Percentiles rank a stretch among this genome's conserved stretches.
Evolutionary conservation across 2,329 filamentous ascomycete genomes (phyloP).

Genomic region (Pezicula carpinea): DNA sequence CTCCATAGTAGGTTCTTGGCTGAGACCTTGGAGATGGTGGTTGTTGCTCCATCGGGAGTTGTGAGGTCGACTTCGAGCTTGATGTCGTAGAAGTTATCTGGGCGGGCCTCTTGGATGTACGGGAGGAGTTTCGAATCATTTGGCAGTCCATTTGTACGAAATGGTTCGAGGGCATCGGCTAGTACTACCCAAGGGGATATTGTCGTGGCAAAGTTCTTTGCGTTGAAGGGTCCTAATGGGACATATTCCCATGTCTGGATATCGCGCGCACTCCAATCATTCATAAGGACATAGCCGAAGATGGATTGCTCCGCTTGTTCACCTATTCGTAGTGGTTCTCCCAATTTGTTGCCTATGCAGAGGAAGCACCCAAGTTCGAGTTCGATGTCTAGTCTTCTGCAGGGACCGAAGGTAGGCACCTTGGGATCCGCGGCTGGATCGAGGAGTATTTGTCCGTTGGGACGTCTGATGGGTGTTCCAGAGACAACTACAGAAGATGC

Average conservation of each 20-base stretch:
- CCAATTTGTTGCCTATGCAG: conserved; percentile 58
- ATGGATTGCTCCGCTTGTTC: conserved; percentile 62
- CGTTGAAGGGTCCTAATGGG: conserved; percentile 75
- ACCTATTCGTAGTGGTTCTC: conserved; percentile 55
- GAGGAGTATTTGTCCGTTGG: conserved; percentile 68
- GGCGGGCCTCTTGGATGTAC: conserved; percentile 58
- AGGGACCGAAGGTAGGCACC: conserved; percentile 57
- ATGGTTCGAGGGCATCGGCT: conserved; percentile 69
- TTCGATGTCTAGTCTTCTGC: conserved; percentile 70
- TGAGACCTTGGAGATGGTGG: conserved; percentile 55
- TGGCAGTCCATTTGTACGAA: conserved; percentile 48
- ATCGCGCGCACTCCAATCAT: conserved; percentile 83
- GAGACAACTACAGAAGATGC: conserved; percentile 72
- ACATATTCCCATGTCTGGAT: conserved; percentile 84
- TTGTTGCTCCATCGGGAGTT: conserved; percentile 44
- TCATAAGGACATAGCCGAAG: conserved; percentile 78
- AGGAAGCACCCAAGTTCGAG: conserved; percentile 76
- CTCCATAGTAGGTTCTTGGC: conserved; percentile 72
- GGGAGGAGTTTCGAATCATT: conserved; percentile 52
- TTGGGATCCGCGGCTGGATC: conserved; percentile 59
- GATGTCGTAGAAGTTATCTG: conserved; percentile 63
- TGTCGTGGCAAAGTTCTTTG: conserved; percentile 77
- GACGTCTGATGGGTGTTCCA: conserved; percentile 67
- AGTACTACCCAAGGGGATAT: conserved; percentile 78
- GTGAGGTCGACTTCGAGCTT: conserved; percentile 60